Evolutionary conservation across 495 filamentous ascomycete genomes (phyloP).

Genomic region (Aeminium ludgeri): DNA sequence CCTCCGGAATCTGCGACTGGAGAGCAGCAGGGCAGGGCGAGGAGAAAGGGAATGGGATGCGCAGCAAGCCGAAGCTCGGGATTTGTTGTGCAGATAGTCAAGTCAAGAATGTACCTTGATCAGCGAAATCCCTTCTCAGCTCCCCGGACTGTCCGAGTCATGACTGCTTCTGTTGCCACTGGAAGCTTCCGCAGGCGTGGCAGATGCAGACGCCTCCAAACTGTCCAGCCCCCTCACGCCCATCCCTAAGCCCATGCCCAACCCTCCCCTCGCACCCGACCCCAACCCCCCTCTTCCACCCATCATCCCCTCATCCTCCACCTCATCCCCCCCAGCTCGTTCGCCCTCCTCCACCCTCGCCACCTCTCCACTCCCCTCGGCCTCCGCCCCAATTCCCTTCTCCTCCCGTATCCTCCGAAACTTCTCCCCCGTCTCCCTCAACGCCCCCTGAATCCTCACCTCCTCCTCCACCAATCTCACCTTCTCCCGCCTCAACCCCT

Average conservation of each 20-base stretch:
- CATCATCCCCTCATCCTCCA: neutral
- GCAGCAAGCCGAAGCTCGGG: too few species aligned
- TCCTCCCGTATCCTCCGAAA: constrained; percentile 47
- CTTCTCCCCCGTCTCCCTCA: constrained; percentile 67
- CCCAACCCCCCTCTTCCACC: constrained; percentile 16
- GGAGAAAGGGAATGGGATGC: too few species aligned
- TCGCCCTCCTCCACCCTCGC: constrained; percentile 5
- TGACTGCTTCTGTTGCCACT: too few species aligned
- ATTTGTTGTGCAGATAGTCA: too few species aligned
- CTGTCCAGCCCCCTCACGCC: constrained; percentile 38
- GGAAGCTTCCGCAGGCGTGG: neutral
- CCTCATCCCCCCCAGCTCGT: neutral
- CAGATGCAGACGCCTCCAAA: constrained; percentile 27
- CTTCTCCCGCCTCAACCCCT: constrained; percentile 47
- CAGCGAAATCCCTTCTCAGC: too few species aligned
- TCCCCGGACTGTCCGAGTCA: too few species aligned
- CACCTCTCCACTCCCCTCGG: constrained; percentile 1
- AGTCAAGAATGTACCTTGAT: too few species aligned
- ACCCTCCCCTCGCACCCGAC: constrained; percentile 15
- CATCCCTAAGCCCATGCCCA: constrained; percentile 10
- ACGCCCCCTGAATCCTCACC: constrained; percentile 60
- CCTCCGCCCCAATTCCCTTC: constrained; percentile 28
- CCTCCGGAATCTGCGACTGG: too few species aligned
- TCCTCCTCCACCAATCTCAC: constrained; percentile 55
- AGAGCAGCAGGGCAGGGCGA: too few species aligned